Conservation (phyloP, 306 rosid genomes). For the Neltuma alba region DNA sequence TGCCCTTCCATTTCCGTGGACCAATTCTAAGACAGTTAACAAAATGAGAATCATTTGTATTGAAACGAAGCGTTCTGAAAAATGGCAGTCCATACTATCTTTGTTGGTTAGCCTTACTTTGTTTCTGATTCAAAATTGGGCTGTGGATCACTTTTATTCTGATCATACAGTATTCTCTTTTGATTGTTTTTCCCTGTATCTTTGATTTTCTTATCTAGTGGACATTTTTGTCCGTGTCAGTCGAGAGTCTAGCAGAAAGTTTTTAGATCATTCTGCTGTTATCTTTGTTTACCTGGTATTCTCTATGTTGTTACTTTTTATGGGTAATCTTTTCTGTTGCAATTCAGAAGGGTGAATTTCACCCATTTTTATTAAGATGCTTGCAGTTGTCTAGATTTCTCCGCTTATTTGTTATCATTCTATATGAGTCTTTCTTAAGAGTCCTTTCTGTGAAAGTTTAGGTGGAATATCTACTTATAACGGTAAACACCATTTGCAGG, state of each 20-base stretch:
- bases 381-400: background rate
- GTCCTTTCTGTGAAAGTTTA: background rate
- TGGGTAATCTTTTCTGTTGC: background rate
- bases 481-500: conserved; percentile 50
- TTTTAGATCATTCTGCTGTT: background rate
- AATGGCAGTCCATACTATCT: background rate
- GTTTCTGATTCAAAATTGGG: conserved; percentile 8
- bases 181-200: background rate
- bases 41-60: background rate
- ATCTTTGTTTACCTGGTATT: background rate
- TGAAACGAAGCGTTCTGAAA: conserved; percentile 14
- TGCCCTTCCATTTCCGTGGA: conserved; percentile 18
- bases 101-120: conserved; percentile 7
- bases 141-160: background rate
- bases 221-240: background rate
- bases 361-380: background rate
- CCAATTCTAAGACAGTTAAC: background rate
- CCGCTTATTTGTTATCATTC: background rate
- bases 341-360: background rate
- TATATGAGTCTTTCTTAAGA: background rate
- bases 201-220: background rate
- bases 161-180: background rate
- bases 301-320: background rate
- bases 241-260: background rate
- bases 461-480: background rate